Evolutionary conservation across 2,329 filamentous ascomycete genomes (phyloP).

Genomic region (Thielaviopsis euricoi): DNA sequence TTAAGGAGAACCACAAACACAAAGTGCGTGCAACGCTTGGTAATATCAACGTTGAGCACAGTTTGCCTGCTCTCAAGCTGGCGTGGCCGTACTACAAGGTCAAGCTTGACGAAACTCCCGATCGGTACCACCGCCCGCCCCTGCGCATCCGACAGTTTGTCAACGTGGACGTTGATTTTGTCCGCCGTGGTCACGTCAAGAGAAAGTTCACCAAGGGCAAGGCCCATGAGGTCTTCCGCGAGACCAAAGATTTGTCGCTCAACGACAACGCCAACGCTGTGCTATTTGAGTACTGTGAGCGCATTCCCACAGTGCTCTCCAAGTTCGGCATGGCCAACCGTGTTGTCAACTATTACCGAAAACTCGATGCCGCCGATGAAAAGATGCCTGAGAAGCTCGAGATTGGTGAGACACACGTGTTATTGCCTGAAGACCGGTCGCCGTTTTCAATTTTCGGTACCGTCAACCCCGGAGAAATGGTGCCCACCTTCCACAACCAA

Average conservation of each 20-base stretch:
- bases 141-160: conserved; percentile 55
- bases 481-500: conserved; percentile 80
- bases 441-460: conserved; percentile 92
- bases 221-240: conserved; percentile 60
- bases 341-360: conserved; percentile 92
- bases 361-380: conserved; percentile 57
- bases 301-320: conserved; percentile 77
- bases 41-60: conserved; percentile 86
- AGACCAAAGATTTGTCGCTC: conserved; percentile 67
- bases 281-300: conserved; percentile 89
- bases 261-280: conserved; percentile 79
- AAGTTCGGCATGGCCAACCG: conserved; percentile 97
- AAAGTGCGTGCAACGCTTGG: conserved; percentile 87
- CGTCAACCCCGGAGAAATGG: conserved; percentile 77
- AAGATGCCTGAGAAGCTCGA: conserved; percentile 61
- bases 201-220: conserved; percentile 70
- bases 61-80: conserved; percentile 74
- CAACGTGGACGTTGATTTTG: conserved; percentile 55
- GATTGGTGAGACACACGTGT: conserved; percentile 72
- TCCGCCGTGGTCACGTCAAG: conserved; percentile 56
- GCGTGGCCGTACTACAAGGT: conserved; percentile 95
- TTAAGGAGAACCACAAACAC: conserved; percentile 94
- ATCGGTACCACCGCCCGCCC: conserved; percentile 67
- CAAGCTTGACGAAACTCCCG: conserved; percentile 57
- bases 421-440: conserved; percentile 86